phyloP scores from a whole-genome alignment of 2,329 filamentous ascomycete species.

The Epichloe gansuensis region DNA sequence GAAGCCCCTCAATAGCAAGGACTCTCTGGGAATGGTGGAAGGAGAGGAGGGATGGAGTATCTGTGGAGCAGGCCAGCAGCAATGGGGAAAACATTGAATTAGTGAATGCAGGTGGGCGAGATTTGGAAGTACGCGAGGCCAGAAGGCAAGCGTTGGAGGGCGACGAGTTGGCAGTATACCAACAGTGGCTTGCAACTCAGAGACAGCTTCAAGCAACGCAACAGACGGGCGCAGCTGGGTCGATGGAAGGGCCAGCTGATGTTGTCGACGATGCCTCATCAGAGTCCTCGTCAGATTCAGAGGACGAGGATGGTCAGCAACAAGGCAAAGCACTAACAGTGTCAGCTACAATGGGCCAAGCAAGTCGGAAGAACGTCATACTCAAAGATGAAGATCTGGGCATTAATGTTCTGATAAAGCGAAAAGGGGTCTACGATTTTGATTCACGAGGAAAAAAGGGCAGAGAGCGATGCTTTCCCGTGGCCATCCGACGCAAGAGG shows the following conservation, averaged over 20 bases:
- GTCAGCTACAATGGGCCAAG: conserved; percentile 72
- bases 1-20: conserved; percentile 49
- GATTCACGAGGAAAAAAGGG: conserved; percentile 86
- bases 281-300: conserved; percentile 73
- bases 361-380: conserved; percentile 72
- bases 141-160: conserved; percentile 55
- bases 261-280: conserved; percentile 74
- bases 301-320: conserved; percentile 79
- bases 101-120: conserved; percentile 50
- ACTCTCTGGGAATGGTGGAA: conserved; percentile 73
- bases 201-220: conserved; percentile 74
- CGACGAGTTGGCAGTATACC: conserved; percentile 68
- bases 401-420: conserved; percentile 77
- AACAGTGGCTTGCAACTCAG: conserved; percentile 84
- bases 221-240: conserved; percentile 53
- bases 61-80: conserved; percentile 39
- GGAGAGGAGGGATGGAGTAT: conserved; percentile 50
- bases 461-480: conserved; percentile 82
- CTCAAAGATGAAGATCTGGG: conserved; percentile 83
- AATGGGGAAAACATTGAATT: conserved; percentile 48
- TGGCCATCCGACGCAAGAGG: conserved; percentile 65
- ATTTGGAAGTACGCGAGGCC: conserved; percentile 47
- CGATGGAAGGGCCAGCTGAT: conserved; percentile 57
- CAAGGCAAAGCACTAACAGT: conserved; percentile 87
- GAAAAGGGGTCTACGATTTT: conserved; percentile 85